Evolutionary conservation across 805 yeast species (phyloP).

Genomic region (Yarrowia sp.): DNA sequence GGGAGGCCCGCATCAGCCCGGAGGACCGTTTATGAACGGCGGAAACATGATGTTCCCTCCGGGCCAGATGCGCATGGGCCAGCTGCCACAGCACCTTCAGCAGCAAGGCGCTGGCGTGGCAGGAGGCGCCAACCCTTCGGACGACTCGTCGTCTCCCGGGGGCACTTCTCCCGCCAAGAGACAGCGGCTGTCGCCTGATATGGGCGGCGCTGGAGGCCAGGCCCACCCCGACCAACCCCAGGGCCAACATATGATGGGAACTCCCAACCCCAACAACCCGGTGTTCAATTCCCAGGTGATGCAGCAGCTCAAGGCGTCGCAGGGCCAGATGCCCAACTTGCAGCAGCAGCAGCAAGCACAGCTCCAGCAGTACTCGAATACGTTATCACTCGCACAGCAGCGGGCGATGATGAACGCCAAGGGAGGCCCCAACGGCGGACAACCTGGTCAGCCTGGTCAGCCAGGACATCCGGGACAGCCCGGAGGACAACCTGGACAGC

Average conservation of each 20-base stretch:
- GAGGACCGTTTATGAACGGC: conserved; percentile 38
- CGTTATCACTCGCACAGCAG: conserved; percentile 45
- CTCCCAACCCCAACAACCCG: conserved; percentile 42
- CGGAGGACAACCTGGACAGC: conserved; percentile 17
- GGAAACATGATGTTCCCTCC: conserved; percentile 24
- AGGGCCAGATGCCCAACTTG: conserved; percentile 42
- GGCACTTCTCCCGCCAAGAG: conserved; percentile 49
- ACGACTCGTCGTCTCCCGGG: conserved; percentile 47
- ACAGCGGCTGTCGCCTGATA: conserved; percentile 51
- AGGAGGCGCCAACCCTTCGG: conserved; percentile 42
- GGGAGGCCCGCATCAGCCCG: conserved; percentile 40
- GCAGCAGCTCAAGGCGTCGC: conserved; percentile 46
- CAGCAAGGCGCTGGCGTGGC: conserved; percentile 34
- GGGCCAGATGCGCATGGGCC: conserved; percentile 29
- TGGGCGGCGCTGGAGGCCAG: conserved; percentile 14
- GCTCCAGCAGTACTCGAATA: conserved; percentile 44
- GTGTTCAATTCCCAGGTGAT: conserved; percentile 46
- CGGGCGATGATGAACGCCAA: conserved; percentile 45
- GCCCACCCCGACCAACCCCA: conserved; percentile 40
- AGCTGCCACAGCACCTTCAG: conserved; percentile 37
- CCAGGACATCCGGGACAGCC: conserved; percentile 24
- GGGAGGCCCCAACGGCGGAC: conserved; percentile 40
- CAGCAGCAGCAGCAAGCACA: conserved; percentile 42
- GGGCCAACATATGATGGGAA: conserved; percentile 48
- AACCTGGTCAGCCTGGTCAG: conserved; percentile 10